These are phyloP conservation scores for Arachis monticola DNA, from an alignment of 331 rosid genomes.

Conservation along the genomic window DNA sequence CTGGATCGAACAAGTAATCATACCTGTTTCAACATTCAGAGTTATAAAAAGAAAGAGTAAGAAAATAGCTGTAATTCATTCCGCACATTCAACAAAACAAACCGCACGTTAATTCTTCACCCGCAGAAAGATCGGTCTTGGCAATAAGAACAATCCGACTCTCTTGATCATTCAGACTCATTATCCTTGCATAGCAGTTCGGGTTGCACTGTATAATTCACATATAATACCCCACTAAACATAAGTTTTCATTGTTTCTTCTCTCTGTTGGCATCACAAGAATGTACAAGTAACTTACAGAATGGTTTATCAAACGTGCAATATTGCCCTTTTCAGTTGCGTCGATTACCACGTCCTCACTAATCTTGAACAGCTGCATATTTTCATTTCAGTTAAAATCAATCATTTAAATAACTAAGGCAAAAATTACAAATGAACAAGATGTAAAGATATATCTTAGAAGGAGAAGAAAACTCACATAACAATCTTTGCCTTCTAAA, in stretches of 20 bases:
- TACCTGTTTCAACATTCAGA: slow-evolving; percentile 54
- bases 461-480: slow-evolving; percentile 63
- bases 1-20: slow-evolving; percentile 92
- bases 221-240: neutral
- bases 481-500: slow-evolving; percentile 87
- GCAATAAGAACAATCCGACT: slow-evolving; percentile 88
- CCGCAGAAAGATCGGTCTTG: slow-evolving; percentile 68
- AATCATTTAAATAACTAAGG: neutral
- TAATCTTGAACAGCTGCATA: slow-evolving; percentile 66
- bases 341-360: slow-evolving; percentile 87
- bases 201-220: slow-evolving; percentile 72
- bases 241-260: neutral
- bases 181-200: slow-evolving; percentile 88
- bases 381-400: neutral
- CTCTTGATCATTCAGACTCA: slow-evolving; percentile 66
- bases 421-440: neutral
- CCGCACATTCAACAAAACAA: slow-evolving; percentile 23
- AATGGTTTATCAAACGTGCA: slow-evolving; percentile 93
- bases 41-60: no score
- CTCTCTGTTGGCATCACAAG: neutral
- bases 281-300: slow-evolving; percentile 58
- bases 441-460: slow-evolving; percentile 25
- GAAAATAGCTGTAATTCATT: neutral
- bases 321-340: slow-evolving; percentile 88
- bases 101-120: slow-evolving; percentile 86